Base-by-base conservation (phyloP, 108 stramenopile genomes). In the Nannochloropsis salina region DNA sequence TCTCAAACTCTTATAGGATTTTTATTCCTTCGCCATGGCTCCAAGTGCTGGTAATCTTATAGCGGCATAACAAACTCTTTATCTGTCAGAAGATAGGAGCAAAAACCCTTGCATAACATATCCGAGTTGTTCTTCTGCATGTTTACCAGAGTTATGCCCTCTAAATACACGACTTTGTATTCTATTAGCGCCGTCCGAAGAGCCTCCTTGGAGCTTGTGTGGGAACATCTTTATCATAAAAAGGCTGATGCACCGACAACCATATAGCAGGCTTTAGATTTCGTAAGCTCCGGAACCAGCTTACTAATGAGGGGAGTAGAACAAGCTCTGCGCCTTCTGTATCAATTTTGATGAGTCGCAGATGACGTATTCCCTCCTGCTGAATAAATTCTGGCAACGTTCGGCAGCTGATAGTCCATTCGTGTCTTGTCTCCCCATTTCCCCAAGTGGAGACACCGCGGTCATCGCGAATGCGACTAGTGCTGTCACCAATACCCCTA, bases 301-400 rank as follows among this genome's bases (percentile, higher is more conserved):
- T n/a, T 74, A 74, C 61, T n/a, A 74, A n/a, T 74, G 61, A 74
- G 61, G 61, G 61, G 15, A 74, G 61, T 74, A 74, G n/a, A 74
- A 74, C 15, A n/a, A 74, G n/a, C n/a, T 74, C 61, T n/a, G 61
- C 61, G 61, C 61, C 61, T 74, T 74, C 61, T 0, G 61, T 74
- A n/a, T 74, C 61, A 3, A 74, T 74, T 74, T 74, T 74, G 61
- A 74, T 3, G 6, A 74, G 61, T 15, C 61, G 61, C 61, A 74
- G 61, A 74, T 74, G 15, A n/a, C 20, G 15, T 2, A 74, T 8
- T 2, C 8, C 61, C n/a, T 74, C 61, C n/a, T 74, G 61, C 4
- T 15, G 20, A 8, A 74, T 74, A n/a, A 74, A 74, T 74, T 74
- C 61, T 2, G 61, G 61, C 61, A 74, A 74, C 20, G 61, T 2